Conservation (phyloP, 2,329 filamentous ascomycete species). For the Anthostomella pinea region DNA sequence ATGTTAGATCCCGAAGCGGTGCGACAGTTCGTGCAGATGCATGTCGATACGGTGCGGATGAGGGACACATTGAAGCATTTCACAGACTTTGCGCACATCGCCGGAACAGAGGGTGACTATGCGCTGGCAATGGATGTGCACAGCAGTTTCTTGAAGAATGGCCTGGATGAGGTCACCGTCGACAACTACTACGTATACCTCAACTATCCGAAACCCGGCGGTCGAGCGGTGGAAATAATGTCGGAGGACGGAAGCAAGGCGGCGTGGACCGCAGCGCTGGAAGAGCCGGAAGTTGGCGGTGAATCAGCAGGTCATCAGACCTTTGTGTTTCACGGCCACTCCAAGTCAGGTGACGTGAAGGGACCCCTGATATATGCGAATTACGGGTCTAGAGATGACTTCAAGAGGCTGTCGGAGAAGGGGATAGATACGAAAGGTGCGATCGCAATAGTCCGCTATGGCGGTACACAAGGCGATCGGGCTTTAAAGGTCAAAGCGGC, state of each 20-base stretch:
- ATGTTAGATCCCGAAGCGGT: slow-evolving; percentile 84
- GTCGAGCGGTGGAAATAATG: slow-evolving; percentile 78
- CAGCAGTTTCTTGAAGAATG: slow-evolving; percentile 67
- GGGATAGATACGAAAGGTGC: slow-evolving; percentile 74
- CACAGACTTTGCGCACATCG: slow-evolving; percentile 83
- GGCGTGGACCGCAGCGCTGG: slow-evolving; percentile 75
- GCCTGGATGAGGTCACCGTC: slow-evolving; percentile 71
- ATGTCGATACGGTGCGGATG: slow-evolving; percentile 68
- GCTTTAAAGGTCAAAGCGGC: slow-evolving; percentile 87
- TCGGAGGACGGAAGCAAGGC: slow-evolving; percentile 59
- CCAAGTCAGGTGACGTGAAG: slow-evolving; percentile 78
- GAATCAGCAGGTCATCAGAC: slow-evolving; percentile 66
- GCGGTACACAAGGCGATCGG: slow-evolving; percentile 68
- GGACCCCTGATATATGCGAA: slow-evolving; percentile 91
- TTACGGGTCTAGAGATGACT: slow-evolving; percentile 84
- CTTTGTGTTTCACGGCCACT: slow-evolving; percentile 82
- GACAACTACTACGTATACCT: slow-evolving; percentile 86
- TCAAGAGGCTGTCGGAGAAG: slow-evolving; percentile 65
- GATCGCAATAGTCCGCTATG: slow-evolving; percentile 80
- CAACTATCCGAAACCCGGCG: slow-evolving; percentile 80
- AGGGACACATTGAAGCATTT: slow-evolving; percentile 73
- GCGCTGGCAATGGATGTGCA: slow-evolving; percentile 82
- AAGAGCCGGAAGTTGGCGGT: slow-evolving; percentile 73
- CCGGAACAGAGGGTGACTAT: slow-evolving; percentile 90
- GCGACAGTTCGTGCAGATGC: slow-evolving; percentile 68